phyloP scores from a whole-genome alignment of 192 early-diverging fungal species.

The Diversispora epigaea region DNA sequence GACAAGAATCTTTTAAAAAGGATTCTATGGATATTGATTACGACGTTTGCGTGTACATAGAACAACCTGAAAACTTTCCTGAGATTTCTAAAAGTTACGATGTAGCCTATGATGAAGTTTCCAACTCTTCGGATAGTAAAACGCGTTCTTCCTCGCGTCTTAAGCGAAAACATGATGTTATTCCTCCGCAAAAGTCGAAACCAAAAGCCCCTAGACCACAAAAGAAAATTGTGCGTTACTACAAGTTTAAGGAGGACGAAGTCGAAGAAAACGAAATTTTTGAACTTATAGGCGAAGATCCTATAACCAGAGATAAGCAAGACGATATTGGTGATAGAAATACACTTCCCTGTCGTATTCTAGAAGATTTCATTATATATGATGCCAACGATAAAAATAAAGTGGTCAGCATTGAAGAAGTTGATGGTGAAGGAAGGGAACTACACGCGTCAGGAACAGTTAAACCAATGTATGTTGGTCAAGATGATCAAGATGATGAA shows the following conservation, averaged over 20 bases:
- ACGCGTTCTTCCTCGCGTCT: too few relatives aligned
- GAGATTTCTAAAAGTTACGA: too few relatives aligned
- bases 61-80: too few relatives aligned
- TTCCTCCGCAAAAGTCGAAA: background rate
- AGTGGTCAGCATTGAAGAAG: conserved; percentile 44
- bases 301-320: background rate
- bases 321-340: background rate
- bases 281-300: conserved; percentile 29
- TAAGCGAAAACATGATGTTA: too few relatives aligned
- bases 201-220: too few relatives aligned
- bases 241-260: background rate
- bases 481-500: conserved; percentile 19
- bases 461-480: conserved; percentile 41
- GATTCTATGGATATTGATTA: too few relatives aligned
- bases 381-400: conserved; percentile 40
- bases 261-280: conserved; percentile 25
- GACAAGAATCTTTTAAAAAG: too few relatives aligned
- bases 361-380: conserved; percentile 56
- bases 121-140: too few relatives aligned
- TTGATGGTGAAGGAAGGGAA: conserved; percentile 46
- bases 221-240: background rate
- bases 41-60: too few relatives aligned
- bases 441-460: conserved; percentile 52
- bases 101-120: too few relatives aligned
- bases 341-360: conserved; percentile 47